These are phyloP conservation scores for Euphorbia tirucalli DNA, from an alignment of 345 rosid genomes.

Conservation along the genomic window DNA sequence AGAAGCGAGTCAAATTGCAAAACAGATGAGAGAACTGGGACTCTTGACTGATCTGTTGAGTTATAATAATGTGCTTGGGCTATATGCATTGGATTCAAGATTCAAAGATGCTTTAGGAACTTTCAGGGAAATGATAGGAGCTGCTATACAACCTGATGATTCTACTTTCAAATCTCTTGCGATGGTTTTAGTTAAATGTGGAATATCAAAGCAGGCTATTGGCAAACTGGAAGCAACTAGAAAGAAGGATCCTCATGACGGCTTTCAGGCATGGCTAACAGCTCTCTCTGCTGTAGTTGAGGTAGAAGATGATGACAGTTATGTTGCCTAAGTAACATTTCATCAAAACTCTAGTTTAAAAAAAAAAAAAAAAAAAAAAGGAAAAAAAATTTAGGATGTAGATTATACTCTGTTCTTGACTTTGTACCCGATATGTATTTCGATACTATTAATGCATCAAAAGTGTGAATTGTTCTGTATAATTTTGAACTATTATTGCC, in stretches of 20 bases:
- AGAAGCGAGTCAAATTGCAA: constrained; percentile 64
- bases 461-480: not conserved
- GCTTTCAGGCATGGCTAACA: constrained; percentile 52
- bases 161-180: constrained; percentile 65
- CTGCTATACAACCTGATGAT: constrained; percentile 51
- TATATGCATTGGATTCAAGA: constrained; percentile 71
- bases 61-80: constrained; percentile 60
- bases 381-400: not conserved
- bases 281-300: constrained; percentile 56
- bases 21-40: constrained; percentile 59
- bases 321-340: constrained; percentile 12
- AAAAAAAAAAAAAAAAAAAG: too few species aligned
- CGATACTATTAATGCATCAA: not conserved
- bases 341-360: not conserved
- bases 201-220: constrained; percentile 60
- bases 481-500: not conserved
- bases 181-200: constrained; percentile 57
- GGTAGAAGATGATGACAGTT: constrained; percentile 26
- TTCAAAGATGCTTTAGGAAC: constrained; percentile 53
- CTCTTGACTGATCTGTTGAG: constrained; percentile 59
- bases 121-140: constrained; percentile 68
- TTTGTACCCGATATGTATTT: not conserved
- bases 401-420: too few species aligned
- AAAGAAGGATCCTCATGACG: constrained; percentile 47
- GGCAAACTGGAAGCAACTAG: constrained; percentile 44